Conservation (phyloP, 352 stramenopile species). For the Pythium rhizo-oryzae region DNA sequence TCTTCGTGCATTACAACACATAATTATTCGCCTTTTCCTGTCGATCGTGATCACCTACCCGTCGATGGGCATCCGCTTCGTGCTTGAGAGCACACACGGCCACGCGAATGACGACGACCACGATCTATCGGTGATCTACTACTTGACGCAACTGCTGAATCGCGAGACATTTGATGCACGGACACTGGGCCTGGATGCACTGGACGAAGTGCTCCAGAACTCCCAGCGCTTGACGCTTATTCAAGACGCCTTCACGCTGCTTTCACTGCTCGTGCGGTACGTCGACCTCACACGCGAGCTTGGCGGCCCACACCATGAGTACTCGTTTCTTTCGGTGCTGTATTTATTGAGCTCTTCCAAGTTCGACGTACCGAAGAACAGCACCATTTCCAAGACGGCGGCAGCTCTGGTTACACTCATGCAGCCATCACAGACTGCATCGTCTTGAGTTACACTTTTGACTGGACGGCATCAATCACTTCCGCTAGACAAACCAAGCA, state of each 20-base stretch:
- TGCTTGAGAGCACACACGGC: slow-evolving; percentile 70
- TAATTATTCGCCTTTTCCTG: slow-evolving; percentile 64
- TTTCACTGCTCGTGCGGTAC: slow-evolving; percentile 63
- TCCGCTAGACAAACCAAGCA: not conserved
- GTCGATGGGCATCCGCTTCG: slow-evolving; percentile 62
- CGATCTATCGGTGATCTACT: slow-evolving; percentile 63
- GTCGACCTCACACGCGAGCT: slow-evolving; percentile 65
- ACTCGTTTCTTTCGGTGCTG: slow-evolving; percentile 61
- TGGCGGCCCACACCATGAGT: slow-evolving; percentile 50
- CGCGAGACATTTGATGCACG: slow-evolving; percentile 60
- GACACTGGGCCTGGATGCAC: slow-evolving; percentile 33
- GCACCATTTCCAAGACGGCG: slow-evolving; percentile 55
- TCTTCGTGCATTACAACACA: slow-evolving; percentile 42
- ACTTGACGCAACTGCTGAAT: slow-evolving; percentile 61
- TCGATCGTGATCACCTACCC: slow-evolving; percentile 59
- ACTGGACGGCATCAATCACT: not conserved
- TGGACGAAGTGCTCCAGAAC: slow-evolving; percentile 37
- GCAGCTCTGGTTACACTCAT: slow-evolving; percentile 41
- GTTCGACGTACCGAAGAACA: slow-evolving; percentile 41
- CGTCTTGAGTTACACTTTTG: not conserved
- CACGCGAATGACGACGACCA: slow-evolving; percentile 49
- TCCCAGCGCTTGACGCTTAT: slow-evolving; percentile 41
- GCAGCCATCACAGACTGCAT: slow-evolving; percentile 10
- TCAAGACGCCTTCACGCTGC: slow-evolving; percentile 57
- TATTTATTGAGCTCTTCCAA: slow-evolving; percentile 43